phyloP scores from a whole-genome alignment of 257 asterid species.

The Datura wrightii region DNA sequence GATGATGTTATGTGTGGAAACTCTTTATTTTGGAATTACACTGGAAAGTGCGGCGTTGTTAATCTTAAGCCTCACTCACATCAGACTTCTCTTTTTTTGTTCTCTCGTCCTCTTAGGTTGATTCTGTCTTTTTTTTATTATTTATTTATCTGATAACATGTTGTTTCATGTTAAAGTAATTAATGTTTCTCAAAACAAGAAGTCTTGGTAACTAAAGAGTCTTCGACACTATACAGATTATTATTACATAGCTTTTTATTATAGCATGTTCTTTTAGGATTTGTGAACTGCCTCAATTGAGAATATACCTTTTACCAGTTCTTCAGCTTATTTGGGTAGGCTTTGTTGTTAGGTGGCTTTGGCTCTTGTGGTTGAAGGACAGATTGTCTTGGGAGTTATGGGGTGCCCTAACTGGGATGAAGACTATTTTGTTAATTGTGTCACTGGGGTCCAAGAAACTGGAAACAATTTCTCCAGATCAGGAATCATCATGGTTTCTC shows the following conservation, averaged over 20 bases:
- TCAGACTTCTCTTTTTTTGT: background rate
- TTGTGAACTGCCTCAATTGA: background rate
- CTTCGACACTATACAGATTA: background rate
- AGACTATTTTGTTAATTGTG: slow-evolving; percentile 40
- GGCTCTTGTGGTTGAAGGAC: slow-evolving; percentile 89
- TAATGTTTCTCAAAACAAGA: background rate
- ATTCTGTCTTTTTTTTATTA: background rate
- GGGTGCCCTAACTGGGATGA: slow-evolving; percentile 95
- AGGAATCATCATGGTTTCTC: slow-evolving; percentile 84
- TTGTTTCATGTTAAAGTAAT: slow-evolving; percentile 22
- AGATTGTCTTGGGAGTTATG: slow-evolving; percentile 92
- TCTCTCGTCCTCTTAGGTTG: background rate
- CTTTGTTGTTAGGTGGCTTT: slow-evolving; percentile 72
- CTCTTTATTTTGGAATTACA: background rate
- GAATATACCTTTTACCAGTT: background rate
- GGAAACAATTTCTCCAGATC: slow-evolving; percentile 45
- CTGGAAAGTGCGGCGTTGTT: background rate
- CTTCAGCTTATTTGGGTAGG: background rate
- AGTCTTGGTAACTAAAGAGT: background rate
- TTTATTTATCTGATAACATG: background rate
- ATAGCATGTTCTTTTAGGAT: background rate
- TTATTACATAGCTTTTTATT: background rate
- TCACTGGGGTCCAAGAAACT: slow-evolving; percentile 34
- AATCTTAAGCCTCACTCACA: background rate
- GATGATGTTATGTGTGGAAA: background rate